Conservation (phyloP, 2,329 filamentous ascomycete species). For the Monilinia aucupariae region DNA sequence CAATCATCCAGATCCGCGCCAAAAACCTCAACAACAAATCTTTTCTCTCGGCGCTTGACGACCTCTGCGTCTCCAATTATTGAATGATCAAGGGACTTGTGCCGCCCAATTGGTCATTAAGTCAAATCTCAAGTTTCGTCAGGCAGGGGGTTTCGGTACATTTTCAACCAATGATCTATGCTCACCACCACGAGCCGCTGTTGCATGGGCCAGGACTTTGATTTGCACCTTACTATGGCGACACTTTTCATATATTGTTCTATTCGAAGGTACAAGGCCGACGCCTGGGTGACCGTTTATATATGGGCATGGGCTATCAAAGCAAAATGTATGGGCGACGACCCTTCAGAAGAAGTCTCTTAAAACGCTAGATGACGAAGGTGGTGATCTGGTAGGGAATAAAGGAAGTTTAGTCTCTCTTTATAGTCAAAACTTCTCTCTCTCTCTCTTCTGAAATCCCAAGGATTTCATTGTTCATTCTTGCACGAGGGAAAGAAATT, state of each 20-base stretch:
- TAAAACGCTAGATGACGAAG: constrained; percentile 22
- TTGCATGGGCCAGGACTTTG: constrained; percentile 21
- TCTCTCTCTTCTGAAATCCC: constrained; percentile 30
- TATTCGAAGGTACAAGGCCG: constrained; percentile 34
- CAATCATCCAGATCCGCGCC: constrained; percentile 1
- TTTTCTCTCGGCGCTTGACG: constrained; percentile 24
- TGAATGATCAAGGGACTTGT: constrained; percentile 22
- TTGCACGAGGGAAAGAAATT: not conserved
- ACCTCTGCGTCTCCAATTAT: constrained; percentile 25
- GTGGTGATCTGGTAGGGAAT: constrained; percentile 19
- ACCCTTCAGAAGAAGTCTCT: not conserved
- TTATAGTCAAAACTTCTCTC: constrained; percentile 2
- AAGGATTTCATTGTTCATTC: constrained; percentile 17
- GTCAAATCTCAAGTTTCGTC: not conserved
- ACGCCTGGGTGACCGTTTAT: constrained; percentile 19
- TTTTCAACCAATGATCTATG: constrained; percentile 2
- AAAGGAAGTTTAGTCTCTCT: constrained; percentile 18
- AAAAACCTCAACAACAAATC: constrained; percentile 8
- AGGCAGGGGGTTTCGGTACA: not conserved
- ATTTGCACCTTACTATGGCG: constrained; percentile 22
- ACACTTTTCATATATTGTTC: constrained; percentile 16
- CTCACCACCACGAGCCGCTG: constrained; percentile 19
- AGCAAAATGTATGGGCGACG: not conserved
- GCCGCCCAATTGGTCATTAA: constrained; percentile 19
- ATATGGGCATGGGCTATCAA: not conserved